Evolutionary conservation across 2,329 filamentous ascomycete species (phyloP).

Genomic region (Stemphylium lycopersici): DNA sequence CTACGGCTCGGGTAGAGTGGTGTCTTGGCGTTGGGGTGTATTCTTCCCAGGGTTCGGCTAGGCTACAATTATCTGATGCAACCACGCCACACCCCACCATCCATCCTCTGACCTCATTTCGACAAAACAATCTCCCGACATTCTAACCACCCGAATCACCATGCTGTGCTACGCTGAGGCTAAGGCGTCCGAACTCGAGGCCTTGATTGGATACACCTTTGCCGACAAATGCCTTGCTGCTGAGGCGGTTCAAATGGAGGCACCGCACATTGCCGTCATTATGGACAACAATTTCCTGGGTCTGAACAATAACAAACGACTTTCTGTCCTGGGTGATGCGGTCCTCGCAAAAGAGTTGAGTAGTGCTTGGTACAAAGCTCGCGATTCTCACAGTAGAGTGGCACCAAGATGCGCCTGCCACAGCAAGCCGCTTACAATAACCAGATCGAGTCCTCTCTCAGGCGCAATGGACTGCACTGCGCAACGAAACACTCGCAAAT

Average conservation of each 20-base stretch:
- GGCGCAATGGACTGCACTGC: slow-evolving; percentile 11
- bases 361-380: slow-evolving; percentile 16
- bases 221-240: slow-evolving; percentile 13
- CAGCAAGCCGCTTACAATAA: background rate
- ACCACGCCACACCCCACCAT: background rate
- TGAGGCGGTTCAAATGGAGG: slow-evolving; percentile 22
- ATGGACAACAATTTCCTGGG: background rate
- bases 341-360: slow-evolving; percentile 12
- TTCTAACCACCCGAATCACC: background rate
- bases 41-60: background rate
- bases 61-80: background rate
- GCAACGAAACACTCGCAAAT: slow-evolving; percentile 6
- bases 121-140: background rate
- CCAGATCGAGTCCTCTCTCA: background rate
- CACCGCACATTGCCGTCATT: background rate
- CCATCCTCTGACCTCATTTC: background rate
- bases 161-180: background rate
- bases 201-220: slow-evolving; percentile 13
- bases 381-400: slow-evolving; percentile 8
- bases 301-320: slow-evolving; percentile 16
- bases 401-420: background rate
- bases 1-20: background rate
- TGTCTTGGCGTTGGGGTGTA: background rate
- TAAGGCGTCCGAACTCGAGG: slow-evolving; percentile 5
- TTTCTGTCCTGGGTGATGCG: slow-evolving; percentile 19